Conservation (phyloP, 2,329 filamentous ascomycete genomes). For the Fusarium begoniae region DNA sequence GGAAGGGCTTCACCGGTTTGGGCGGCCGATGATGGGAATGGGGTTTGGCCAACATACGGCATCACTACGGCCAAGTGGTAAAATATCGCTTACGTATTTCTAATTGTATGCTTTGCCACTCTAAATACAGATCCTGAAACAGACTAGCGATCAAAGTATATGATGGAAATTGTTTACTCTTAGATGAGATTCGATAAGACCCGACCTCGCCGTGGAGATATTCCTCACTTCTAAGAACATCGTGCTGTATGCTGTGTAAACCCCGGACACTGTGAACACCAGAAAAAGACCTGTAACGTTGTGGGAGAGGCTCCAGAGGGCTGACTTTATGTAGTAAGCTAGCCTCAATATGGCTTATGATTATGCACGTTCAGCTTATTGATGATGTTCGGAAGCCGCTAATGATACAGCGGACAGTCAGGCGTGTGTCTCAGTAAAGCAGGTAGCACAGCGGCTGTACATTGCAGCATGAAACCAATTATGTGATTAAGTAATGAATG, state of each 20-base stretch:
- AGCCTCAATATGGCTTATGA: background rate
- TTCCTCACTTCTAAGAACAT: background rate
- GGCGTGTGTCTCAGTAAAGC: background rate
- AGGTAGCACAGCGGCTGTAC: background rate
- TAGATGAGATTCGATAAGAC: background rate
- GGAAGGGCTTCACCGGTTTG: background rate
- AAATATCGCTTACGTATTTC: background rate
- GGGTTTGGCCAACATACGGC: background rate
- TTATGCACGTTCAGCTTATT: background rate
- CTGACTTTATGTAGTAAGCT: background rate
- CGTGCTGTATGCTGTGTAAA: background rate
- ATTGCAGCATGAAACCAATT: background rate
- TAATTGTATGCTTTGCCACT: background rate
- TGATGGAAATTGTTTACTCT: background rate
- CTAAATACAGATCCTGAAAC: background rate
- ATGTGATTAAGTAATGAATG: background rate
- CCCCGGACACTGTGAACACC: background rate
- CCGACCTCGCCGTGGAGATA: background rate
- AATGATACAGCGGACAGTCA: background rate
- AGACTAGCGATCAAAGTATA: background rate
- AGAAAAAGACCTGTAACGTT: too few relatives aligned
- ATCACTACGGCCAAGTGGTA: too few relatives aligned
- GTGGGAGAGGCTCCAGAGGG: too few relatives aligned
- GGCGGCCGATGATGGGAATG: background rate
- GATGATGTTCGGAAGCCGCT: background rate